Conservation (phyloP, 2,329 filamentous ascomycete species). For the Cladosporium sp. region DNA sequence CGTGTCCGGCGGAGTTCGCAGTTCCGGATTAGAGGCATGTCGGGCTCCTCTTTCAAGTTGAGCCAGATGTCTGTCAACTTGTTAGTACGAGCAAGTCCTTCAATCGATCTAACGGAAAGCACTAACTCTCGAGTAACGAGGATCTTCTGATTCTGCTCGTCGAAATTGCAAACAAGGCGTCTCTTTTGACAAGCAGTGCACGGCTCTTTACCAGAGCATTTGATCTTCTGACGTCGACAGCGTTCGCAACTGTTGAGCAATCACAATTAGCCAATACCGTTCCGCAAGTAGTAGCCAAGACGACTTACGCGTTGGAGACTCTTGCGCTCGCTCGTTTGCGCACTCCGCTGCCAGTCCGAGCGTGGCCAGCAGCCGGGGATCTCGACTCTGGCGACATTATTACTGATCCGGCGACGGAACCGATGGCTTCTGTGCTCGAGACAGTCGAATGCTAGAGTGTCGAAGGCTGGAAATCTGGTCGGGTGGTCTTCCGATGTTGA, state of each 20-base stretch:
- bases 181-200: conserved; percentile 50
- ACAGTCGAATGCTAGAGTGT: not conserved
- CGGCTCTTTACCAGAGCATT: conserved; percentile 47
- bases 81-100: not conserved
- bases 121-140: conserved; percentile 46
- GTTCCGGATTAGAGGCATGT: conserved; percentile 10
- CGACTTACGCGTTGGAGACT: conserved; percentile 18
- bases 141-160: conserved; percentile 53
- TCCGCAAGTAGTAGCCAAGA: not conserved
- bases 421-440: conserved; percentile 3
- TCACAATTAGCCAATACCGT: not conserved
- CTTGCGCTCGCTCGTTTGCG: conserved; percentile 14
- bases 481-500: conserved; percentile 8
- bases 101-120: not conserved
- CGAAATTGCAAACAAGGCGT: conserved; percentile 47
- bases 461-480: conserved; percentile 4
- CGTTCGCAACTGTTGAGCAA: conserved; percentile 42
- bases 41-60: conserved; percentile 26
- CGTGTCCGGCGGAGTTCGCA: conserved; percentile 9
- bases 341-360: conserved; percentile 15
- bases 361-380: not conserved
- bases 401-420: not conserved
- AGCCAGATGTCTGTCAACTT: conserved; percentile 24
- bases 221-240: conserved; percentile 52
- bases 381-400: conserved; percentile 8